Base-by-base conservation (phyloP, 139 green algal genomes). In the Chlamydomonas asymmetrica region DNA sequence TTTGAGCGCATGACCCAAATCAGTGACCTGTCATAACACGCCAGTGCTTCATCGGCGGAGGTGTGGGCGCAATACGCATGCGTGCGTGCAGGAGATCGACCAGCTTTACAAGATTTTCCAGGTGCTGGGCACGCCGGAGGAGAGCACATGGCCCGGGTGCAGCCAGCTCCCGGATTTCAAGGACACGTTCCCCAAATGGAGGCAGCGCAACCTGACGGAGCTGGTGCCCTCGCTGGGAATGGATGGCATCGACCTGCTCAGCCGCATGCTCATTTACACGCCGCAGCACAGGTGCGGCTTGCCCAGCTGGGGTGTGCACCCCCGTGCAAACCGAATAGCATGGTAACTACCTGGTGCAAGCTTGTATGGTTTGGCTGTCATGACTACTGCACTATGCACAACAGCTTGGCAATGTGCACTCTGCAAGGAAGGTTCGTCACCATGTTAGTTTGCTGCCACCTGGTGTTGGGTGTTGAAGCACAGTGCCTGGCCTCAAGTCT, bases 101-200 rank as follows among this genome's bases (percentile, higher is more conserved):
- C 92, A 98, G 88, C 66, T 98, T 56, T 87, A 95, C 66, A 94
- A 92, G 73, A 99, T 99, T 60, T 96, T 96, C 75, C 68, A 90
- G 48, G 63, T 96, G 32, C 79, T 97, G 71, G 97, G 97, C 37
- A 91, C 85, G 2, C 96, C 96, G n/a, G 88, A 82, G 31, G 91
- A 98, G 82, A 37, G 66, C 4, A 86, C 81, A 40, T 93, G 88
- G 88, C 80, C 85, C 40, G 88, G 88, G 25, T 82, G 89, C n/a
- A 61, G 63, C 22, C 31, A 63, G 41, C 78, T 92, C 22, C 88
- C 89, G 3, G 93, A 97, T 67, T 97, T 85, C 76, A 95, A 95
- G 80, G 89, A 91, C 38, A 91, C 75, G 13, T 95, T 93, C 64
- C 91, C 91, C 31, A 82, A 89, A 29, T 94, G 90, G 80, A 63